phyloP scores from a whole-genome alignment of 345 rosid genomes.

The Chamaenerion angustifolium region DNA sequence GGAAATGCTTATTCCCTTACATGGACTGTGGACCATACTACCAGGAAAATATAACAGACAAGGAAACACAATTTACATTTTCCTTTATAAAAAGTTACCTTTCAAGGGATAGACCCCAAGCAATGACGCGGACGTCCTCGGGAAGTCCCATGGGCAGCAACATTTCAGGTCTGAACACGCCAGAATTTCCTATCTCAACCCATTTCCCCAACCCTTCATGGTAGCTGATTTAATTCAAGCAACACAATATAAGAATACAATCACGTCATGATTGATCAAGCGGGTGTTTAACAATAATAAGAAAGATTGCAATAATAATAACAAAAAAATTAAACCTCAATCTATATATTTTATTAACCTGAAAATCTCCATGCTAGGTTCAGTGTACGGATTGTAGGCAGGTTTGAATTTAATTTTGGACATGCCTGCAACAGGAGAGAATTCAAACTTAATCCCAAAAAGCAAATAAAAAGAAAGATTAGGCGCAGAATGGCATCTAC shows the following conservation, averaged over 20 bases:
- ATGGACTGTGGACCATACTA: no score
- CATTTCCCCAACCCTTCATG: conserved; percentile 71
- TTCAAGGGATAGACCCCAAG: conserved; percentile 97
- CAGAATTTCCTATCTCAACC: conserved; percentile 95
- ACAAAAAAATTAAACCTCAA: neutral
- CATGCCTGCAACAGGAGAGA: conserved; percentile 45
- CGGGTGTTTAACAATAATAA: no score
- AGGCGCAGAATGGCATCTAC: no score
- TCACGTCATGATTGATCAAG: no score
- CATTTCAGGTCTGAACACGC: conserved; percentile 96
- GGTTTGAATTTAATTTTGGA: conserved; percentile 78
- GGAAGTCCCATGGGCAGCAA: conserved; percentile 89
- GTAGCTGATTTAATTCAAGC: conserved; percentile 28
- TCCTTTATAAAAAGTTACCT: conserved; percentile 30
- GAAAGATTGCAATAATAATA: no score
- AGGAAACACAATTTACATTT: no score
- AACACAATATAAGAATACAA: no score
- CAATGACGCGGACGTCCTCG: conserved; percentile 73
- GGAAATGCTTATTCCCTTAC: no score
- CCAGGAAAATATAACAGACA: no score
- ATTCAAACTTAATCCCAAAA: neutral
- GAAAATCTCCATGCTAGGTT: conserved; percentile 96
- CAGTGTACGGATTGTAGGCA: conserved; percentile 94
- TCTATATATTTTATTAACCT: conserved; percentile 27
- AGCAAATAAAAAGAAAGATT: conserved; percentile 3